A percentile compares a stretch with the other conserved stretches of the same genome.
Evolutionary conservation across 1,284 basidiomycete species (phyloP).

Genomic region (Malassezia restricta): DNA sequence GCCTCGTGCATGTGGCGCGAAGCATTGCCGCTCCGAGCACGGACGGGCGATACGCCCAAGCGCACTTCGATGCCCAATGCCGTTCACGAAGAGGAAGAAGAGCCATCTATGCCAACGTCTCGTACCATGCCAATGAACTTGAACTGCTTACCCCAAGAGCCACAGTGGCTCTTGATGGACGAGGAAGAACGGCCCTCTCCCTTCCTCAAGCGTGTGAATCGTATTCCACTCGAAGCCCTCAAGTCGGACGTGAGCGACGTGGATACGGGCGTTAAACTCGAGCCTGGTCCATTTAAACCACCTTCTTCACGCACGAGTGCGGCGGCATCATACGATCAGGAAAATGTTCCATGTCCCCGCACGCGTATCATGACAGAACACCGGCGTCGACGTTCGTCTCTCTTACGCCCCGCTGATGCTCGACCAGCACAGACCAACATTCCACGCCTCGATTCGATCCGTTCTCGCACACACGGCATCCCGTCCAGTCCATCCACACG

Average conservation of each 20-base stretch:
- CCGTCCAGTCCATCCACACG: constrained; percentile 2
- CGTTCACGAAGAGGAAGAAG: neutral
- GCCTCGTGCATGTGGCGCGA: constrained; percentile 11
- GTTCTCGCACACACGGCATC: neutral
- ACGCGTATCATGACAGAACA: neutral
- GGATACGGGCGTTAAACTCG: neutral
- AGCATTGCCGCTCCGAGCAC: neutral
- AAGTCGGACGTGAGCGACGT: neutral
- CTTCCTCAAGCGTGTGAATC: constrained; percentile 18
- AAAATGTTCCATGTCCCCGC: constrained; percentile 1
- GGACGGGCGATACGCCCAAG: neutral
- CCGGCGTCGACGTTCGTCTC: constrained; percentile 10
- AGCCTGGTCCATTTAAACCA: constrained; percentile 5
- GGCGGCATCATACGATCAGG: neutral
- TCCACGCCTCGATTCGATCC: neutral
- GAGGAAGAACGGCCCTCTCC: constrained; percentile 17
- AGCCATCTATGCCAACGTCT: neutral
- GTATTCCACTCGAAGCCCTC: constrained; percentile 10
- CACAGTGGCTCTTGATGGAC: constrained; percentile 10
- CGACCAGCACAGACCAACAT: neutral
- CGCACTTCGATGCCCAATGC: neutral
- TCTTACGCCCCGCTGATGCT: constrained; percentile 8
- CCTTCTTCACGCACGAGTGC: neutral
- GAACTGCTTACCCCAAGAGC: neutral
- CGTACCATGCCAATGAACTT: neutral